Evolutionary conservation across 805 yeast genomes (phyloP), one percentile per base, ranked within the genome.

Genomic region (Metschnikowia sp.): DNA sequence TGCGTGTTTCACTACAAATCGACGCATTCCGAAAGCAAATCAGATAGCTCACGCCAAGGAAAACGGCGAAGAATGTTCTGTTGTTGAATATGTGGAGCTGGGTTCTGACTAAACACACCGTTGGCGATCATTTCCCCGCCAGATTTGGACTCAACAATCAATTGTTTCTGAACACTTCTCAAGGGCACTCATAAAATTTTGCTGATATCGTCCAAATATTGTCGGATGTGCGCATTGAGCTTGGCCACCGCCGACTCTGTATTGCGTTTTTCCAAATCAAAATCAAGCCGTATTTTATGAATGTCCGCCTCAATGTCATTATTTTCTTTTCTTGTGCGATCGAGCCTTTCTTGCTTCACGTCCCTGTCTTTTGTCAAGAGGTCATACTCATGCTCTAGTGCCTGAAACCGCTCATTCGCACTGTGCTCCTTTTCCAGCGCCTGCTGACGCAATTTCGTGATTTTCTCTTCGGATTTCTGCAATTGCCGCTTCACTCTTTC

Each of bases 191-290:
- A 40, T 31, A 48, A 36, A 30, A 40, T 44, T 22, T 39, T 75
- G 34, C 70, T 69, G 72, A 82, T 76, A 48, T 79, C 83, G 36
- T 64, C 63, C 43, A 81, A 57, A 55, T 85, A 85, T 45, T 72
- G 62, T 49, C 70, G 70, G 36, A 85, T 70, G 53, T 81, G 85
- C 9, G 79, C 69, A 48, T 79, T 79, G 47, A 85, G 69, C 49
- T 75, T 69, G 19, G 79, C 75, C 45, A 82, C 69, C 55, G 82
- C 86, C 42, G 70, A 60, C 47, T 77, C 79, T 8, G 83, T 72
- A 33, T 72, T 77, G 50, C 76, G 72, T 41, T 77, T 70, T 54
- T 84, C 89, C 26, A 58, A 59, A 42, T 81, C 81, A 50, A 76
- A 78, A 12, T 74, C 76, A 35, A 63, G 63, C 50, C 70, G 65